A percentile compares a stretch with the other conserved stretches of the same genome.
These are phyloP conservation scores for Xylaria telfairii DNA, from an alignment of 495 filamentous ascomycete species.

Conservation along the genomic window DNA sequence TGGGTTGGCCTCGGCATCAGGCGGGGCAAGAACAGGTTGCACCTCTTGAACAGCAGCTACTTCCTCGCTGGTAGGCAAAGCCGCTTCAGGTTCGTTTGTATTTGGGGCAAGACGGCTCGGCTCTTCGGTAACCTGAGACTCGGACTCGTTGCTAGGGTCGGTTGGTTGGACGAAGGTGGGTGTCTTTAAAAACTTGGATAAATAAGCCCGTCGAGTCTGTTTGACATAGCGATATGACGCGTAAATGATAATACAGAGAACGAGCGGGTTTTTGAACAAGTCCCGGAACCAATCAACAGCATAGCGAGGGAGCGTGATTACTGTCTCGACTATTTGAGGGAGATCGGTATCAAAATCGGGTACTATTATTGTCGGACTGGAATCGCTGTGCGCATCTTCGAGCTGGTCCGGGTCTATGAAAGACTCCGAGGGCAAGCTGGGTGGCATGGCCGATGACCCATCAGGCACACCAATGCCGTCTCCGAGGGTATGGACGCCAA, in stretches of 20 bases:
- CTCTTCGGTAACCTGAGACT: not conserved
- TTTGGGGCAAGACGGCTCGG: not conserved
- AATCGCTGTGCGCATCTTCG: constrained; percentile 28
- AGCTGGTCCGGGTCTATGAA: constrained; percentile 28
- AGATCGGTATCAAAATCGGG: constrained; percentile 33
- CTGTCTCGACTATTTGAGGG: constrained; percentile 40
- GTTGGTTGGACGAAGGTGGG: constrained; percentile 33
- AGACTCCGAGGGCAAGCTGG: constrained; percentile 34
- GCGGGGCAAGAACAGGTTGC: not conserved
- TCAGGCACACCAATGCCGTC: constrained; percentile 32
- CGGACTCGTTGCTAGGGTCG: constrained; percentile 5
- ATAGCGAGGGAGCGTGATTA: constrained; percentile 45
- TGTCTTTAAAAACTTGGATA: constrained; percentile 29
- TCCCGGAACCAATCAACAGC: constrained; percentile 47
- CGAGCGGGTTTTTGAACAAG: constrained; percentile 53
- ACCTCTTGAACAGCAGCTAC: not conserved
- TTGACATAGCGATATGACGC: constrained; percentile 43
- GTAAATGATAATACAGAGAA: constrained; percentile 47
- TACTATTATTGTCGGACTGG: constrained; percentile 28
- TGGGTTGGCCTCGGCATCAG: constrained; percentile 47
- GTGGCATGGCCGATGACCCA: constrained; percentile 30
- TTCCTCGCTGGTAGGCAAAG: not conserved
- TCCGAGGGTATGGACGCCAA: constrained; percentile 55
- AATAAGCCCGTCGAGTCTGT: constrained; percentile 38
- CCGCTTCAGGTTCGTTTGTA: constrained; percentile 36